Evolutionary conservation across 1,284 basidiomycete genomes (phyloP).

Genomic region (Mycosarcoma maydis): DNA sequence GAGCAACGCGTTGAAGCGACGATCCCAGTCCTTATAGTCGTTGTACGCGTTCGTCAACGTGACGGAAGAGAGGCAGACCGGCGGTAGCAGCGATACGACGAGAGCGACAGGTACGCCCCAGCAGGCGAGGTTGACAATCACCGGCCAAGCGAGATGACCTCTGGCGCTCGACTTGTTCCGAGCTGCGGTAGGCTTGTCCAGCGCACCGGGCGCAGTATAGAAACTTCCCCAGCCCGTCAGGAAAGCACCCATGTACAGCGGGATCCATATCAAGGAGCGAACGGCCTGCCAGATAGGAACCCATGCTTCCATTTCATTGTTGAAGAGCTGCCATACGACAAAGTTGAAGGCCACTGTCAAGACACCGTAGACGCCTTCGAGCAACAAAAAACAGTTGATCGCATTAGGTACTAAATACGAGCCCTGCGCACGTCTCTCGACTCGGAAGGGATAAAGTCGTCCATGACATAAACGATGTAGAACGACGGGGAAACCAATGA

Average conservation of each 20-base stretch:
- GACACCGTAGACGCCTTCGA: conserved; percentile 37
- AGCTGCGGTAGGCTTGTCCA: conserved; percentile 43
- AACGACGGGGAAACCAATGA: conserved; percentile 23
- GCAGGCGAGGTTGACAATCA: conserved; percentile 50
- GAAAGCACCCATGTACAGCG: conserved; percentile 48
- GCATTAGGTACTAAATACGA: conserved; percentile 53
- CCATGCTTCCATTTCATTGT: conserved; percentile 1
- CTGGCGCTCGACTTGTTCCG: conserved; percentile 24
- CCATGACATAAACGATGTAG: conserved; percentile 28
- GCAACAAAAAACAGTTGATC: conserved; percentile 50
- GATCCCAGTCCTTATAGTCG: conserved; percentile 25
- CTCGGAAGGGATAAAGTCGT: conserved; percentile 19
- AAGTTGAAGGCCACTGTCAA: conserved; percentile 47
- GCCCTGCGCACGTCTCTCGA: conserved; percentile 42
- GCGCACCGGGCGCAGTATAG: conserved; percentile 57
- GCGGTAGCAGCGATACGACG: conserved; percentile 30
- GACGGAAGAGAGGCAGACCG: conserved; percentile 19
- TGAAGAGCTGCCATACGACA: conserved; percentile 27
- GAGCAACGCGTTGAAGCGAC: conserved; percentile 7
- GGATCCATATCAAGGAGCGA: conserved; percentile 35
- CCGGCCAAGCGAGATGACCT: conserved; percentile 40
- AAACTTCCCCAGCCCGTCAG: conserved; percentile 57
- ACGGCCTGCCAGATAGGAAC: conserved; percentile 18
- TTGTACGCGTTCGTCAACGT: conserved; percentile 16
- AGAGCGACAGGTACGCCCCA: conserved; percentile 49